Conservation (phyloP, 352 stramenopile genomes). For the Blastocystis sp. region DNA sequence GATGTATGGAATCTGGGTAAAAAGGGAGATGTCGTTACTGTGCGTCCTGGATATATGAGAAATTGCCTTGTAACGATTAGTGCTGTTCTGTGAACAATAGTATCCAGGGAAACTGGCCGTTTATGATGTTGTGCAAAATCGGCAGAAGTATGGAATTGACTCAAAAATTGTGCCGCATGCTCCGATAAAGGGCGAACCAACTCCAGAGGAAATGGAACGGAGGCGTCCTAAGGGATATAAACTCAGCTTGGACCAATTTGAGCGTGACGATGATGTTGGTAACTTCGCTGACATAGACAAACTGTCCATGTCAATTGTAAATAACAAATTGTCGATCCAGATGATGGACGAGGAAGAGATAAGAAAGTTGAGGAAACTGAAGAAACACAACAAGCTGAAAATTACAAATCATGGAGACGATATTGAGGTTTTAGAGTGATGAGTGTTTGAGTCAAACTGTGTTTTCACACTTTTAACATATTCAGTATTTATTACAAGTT, state of each 20-base stretch:
- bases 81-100: background rate
- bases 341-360: background rate
- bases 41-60: conserved; percentile 58
- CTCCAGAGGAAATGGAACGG: conserved; percentile 34
- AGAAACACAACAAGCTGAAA: background rate
- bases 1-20: conserved; percentile 53
- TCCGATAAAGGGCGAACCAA: conserved; percentile 38
- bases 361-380: conserved; percentile 23
- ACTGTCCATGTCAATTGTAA: conserved; percentile 11
- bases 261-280: conserved; percentile 28
- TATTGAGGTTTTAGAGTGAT: conserved; percentile 1
- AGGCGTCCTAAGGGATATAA: conserved; percentile 44
- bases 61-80: conserved; percentile 19
- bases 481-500: background rate
- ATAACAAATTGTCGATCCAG: conserved; percentile 33
- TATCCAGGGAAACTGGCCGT: conserved; percentile 35
- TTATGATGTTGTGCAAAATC: conserved; percentile 28
- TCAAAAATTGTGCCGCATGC: background rate
- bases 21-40: conserved; percentile 38
- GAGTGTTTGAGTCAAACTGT: background rate
- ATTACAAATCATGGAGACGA: conserved; percentile 41
- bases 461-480: background rate
- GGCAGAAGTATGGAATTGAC: conserved; percentile 40
- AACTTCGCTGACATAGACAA: conserved; percentile 44
- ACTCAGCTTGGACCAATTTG: conserved; percentile 22